Evolutionary conservation across 768 basidiomycete species (phyloP).

Genomic region (Cantharellus cinnabarinus): DNA sequence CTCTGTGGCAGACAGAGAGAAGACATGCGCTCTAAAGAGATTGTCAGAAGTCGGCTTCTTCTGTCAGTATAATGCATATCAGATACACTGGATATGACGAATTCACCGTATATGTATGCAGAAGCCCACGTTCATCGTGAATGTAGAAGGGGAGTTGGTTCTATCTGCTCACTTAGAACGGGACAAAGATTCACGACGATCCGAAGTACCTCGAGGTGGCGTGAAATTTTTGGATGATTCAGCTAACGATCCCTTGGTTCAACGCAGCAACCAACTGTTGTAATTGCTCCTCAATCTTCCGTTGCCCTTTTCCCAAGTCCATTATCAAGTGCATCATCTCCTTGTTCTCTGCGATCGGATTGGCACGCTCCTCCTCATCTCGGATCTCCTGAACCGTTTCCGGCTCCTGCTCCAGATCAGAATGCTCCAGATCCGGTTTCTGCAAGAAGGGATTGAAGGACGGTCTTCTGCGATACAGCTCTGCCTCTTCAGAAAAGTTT

Average conservation of each 20-base stretch:
- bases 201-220: constrained; percentile 74
- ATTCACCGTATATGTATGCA: constrained; percentile 45
- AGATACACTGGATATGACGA: constrained; percentile 74
- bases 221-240: constrained; percentile 83
- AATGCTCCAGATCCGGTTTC: neutral
- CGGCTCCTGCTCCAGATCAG: neutral
- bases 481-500: neutral
- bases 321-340: neutral
- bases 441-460: neutral
- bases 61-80: constrained; percentile 56
- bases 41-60: constrained; percentile 54
- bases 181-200: constrained; percentile 81
- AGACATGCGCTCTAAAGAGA: too few relatives aligned
- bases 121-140: constrained; percentile 72
- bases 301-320: neutral
- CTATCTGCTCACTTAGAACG: constrained; percentile 61
- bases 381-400: neutral
- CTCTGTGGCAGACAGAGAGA: too few relatives aligned
- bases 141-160: constrained; percentile 77
- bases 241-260: constrained; percentile 12
- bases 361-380: neutral
- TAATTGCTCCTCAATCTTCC: neutral
- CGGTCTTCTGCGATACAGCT: neutral
- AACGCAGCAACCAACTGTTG: neutral
- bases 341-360: neutral